phyloP scores from a whole-genome alignment of 176 grass and related monocot species.

The Areca catechu region DNA sequence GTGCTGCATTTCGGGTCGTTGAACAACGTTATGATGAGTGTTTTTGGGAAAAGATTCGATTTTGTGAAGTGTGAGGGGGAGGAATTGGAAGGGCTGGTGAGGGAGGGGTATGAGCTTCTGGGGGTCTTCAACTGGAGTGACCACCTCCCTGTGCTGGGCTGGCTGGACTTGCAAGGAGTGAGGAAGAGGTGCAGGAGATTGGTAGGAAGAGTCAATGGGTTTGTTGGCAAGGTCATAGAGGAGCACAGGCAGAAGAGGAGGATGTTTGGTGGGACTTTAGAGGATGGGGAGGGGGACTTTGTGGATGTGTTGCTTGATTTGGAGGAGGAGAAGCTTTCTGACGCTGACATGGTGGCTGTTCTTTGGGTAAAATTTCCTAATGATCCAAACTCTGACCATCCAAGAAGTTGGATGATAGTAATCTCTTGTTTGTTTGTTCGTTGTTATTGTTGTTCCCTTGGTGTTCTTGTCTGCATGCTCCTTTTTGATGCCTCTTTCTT shows the following conservation, averaged over 20 bases:
- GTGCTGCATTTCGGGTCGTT: conserved; percentile 47
- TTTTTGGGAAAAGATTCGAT: conserved; percentile 44
- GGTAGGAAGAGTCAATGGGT: conserved; percentile 41
- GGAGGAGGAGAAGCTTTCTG: conserved; percentile 41
- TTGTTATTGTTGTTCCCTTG: too few relatives aligned
- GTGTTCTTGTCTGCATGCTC: too few relatives aligned
- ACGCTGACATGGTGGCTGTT: conserved; percentile 67
- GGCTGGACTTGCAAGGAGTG: conserved; percentile 58
- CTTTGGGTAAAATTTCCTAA: conserved; percentile 50
- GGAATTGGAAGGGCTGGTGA: conserved; percentile 47
- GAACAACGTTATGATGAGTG: conserved; percentile 47
- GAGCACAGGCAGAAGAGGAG: conserved; percentile 35
- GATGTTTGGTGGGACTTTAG: background rate
- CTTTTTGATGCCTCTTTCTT: too few relatives aligned
- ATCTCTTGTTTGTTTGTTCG: too few relatives aligned
- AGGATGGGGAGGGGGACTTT: conserved; percentile 29
- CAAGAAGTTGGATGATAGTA: too few relatives aligned
- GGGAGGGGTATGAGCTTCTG: conserved; percentile 56
- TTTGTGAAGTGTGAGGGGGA: conserved; percentile 18
- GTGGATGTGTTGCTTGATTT: conserved; percentile 52
- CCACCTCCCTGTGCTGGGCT: conserved; percentile 39
- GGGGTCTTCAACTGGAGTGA: conserved; percentile 69
- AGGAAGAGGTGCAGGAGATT: conserved; percentile 38
- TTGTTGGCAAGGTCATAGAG: conserved; percentile 43
- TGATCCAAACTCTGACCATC: too few relatives aligned